phyloP scores from a whole-genome alignment of 768 basidiomycete species.

The Tubosaeta brunneosetosa region DNA sequence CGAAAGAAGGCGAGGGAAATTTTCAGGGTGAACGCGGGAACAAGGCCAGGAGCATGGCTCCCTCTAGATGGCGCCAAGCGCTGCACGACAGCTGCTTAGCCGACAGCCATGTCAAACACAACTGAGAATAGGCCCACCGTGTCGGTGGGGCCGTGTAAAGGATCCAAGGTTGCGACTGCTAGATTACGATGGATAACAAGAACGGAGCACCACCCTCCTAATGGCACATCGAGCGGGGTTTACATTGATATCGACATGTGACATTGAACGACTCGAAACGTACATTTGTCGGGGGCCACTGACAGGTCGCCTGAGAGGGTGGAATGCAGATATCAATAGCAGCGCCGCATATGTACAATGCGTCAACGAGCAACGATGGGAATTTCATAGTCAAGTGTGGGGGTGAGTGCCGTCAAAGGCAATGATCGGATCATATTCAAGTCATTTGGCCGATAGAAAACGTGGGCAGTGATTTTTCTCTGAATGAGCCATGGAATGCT shows the following conservation, averaged over 20 bases:
- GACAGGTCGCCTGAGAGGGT: not conserved
- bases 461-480: not conserved
- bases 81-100: not conserved
- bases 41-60: not conserved
- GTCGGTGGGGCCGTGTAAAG: not conserved
- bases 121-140: not conserved
- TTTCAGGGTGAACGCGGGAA: not conserved
- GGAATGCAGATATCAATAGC: not conserved
- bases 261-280: not conserved
- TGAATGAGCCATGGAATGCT: not conserved
- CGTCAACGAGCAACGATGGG: slow-evolving; percentile 1
- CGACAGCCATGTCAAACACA: not conserved
- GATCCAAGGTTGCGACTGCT: not conserved
- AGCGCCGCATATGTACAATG: not conserved
- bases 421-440: not conserved
- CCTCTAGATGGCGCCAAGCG: not conserved
- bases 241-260: slow-evolving; percentile 2
- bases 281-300: not conserved
- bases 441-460: not conserved
- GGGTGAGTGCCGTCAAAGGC: not conserved
- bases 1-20: not conserved
- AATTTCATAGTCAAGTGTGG: slow-evolving; percentile 4
- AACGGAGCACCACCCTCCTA: not conserved
- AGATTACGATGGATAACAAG: not conserved
- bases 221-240: not conserved